Evolutionary conservation across 805 yeast genomes (phyloP), one percentile per base, ranked within the genome.

Genomic region (Allodekkera sacchari): DNA sequence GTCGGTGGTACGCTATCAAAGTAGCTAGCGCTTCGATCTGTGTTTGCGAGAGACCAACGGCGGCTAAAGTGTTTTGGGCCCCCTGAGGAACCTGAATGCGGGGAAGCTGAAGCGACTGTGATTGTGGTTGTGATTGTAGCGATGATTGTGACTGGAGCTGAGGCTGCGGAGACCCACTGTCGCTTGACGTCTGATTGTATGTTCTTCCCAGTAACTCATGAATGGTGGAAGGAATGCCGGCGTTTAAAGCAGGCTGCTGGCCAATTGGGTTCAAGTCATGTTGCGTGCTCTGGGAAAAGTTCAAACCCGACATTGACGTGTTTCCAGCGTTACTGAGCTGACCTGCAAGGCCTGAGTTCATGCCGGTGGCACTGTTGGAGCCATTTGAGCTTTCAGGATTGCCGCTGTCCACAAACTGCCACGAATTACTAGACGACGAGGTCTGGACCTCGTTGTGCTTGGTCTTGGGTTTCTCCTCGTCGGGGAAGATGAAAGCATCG

Each of bases 401-500:
- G n/a, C n/a, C n/a, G n/a, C n/a, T n/a, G n/a, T n/a, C n/a, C n/a
- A n/a, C n/a, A n/a, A n/a, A n/a, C n/a, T n/a, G n/a, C n/a, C n/a
- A n/a, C n/a, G n/a, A n/a, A n/a, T n/a, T n/a, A n/a, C n/a, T n/a
- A n/a, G n/a, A n/a, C n/a, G n/a, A n/a, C n/a, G n/a, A n/a, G n/a
- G n/a, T n/a, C n/a, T n/a, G n/a, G n/a, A n/a, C n/a, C n/a, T n/a
- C n/a, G n/a, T n/a, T n/a, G n/a, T n/a, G n/a, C n/a, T n/a, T n/a
- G n/a, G n/a, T 37, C 37, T 59, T 65, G 1, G 79, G 78, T 48
- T 80, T 80, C 22, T 81, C 89, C 47, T 83, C 92, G 48, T 82
- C 92, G 1, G 89, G 85, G 49, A 82, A 82, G 3, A 82, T 70
- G 43, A 82, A 82, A 3, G 83, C 69, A 37, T 80, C 88, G 45